phyloP scores from a whole-genome alignment of 2,329 filamentous ascomycete genomes.

The Penicillium sp. region DNA sequence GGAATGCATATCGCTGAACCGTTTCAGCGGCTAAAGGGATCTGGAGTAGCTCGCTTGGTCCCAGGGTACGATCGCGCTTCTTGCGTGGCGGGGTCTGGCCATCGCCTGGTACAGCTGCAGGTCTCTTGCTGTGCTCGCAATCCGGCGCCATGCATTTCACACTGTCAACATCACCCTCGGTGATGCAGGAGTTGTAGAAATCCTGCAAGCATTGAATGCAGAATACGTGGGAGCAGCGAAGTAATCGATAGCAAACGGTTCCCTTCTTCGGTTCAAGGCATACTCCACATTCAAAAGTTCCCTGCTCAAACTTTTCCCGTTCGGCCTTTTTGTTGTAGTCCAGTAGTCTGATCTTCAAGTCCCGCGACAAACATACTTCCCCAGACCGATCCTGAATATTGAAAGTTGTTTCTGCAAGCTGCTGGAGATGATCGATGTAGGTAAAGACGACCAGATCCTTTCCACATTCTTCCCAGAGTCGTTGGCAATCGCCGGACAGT shows the following conservation, averaged over 20 bases:
- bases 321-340: conserved; percentile 76
- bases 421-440: conserved; percentile 61
- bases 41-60: conserved; percentile 77
- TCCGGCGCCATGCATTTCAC: conserved; percentile 77
- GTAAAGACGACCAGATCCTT: conserved; percentile 56
- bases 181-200: conserved; percentile 86
- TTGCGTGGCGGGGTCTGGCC: conserved; percentile 45
- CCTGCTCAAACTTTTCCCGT: conserved; percentile 71
- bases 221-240: conserved; percentile 86
- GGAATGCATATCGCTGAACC: conserved; percentile 80
- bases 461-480: conserved; percentile 61
- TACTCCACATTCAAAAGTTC: conserved; percentile 83
- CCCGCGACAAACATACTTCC: conserved; percentile 48
- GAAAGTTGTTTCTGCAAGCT: conserved; percentile 56
- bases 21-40: conserved; percentile 68
- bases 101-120: conserved; percentile 14
- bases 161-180: conserved; percentile 73
- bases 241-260: conserved; percentile 71
- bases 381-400: conserved; percentile 43
- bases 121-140: conserved; percentile 65
- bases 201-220: conserved; percentile 83
- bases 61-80: conserved; percentile 67
- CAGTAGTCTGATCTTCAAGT: conserved; percentile 66
- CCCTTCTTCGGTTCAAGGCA: conserved; percentile 94
- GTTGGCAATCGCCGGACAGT: conserved; percentile 48